Base-by-base conservation (phyloP, 1,284 basidiomycete species). In the Ustilago lituana region DNA sequence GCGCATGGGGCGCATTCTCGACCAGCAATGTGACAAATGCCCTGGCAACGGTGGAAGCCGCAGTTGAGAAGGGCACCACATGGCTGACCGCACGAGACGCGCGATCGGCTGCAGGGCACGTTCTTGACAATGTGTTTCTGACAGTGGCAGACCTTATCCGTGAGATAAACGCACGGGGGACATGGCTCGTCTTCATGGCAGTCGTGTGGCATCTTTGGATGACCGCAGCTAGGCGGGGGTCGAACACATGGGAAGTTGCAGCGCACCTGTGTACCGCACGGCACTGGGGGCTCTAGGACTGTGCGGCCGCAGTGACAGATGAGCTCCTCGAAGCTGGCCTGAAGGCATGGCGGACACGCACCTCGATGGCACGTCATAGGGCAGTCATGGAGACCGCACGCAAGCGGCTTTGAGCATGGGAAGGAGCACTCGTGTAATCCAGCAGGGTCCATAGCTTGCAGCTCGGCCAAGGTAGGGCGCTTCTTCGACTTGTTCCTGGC, bases 121-220 rank as follows among this genome's bases (percentile, higher is more conserved):
- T 79, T 74, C 41, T 69, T 61, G 37, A 82, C 63, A 14, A 73
- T 60, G 38, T 74, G 63, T 56, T 76, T 77, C 38, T 77, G 77
- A 44, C 80, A 82, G 45, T 73, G 65, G 41, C 80, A 82, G 10
- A 55, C 45, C 54, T 73, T 74, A 57, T 71, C 66, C 23, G 78
- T 76, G 12, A 82, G 61, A 46, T 74, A 76, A 38, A 82, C 78
- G 44, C 80, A 82, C 2, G 80, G 79, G 37, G 80, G 80, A 48
- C 80, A 82, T 10, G 56, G 53, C 22, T 62, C 69, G 31, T 76
- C 79, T 23, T 77, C 69, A 47, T 82, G 80, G 52, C 80, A 82
- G 40, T 74, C 67, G 58, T 80, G 79, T n/a, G 74, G 71, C 36
- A 74, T 51, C 53, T 77, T 76, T 26, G 79, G 77, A 49, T 82